A percentile compares a stretch with the other conserved stretches of the same genome.
phyloP scores from a whole-genome alignment of 345 rosid genomes.

The Cardiospermum halicacabum region DNA sequence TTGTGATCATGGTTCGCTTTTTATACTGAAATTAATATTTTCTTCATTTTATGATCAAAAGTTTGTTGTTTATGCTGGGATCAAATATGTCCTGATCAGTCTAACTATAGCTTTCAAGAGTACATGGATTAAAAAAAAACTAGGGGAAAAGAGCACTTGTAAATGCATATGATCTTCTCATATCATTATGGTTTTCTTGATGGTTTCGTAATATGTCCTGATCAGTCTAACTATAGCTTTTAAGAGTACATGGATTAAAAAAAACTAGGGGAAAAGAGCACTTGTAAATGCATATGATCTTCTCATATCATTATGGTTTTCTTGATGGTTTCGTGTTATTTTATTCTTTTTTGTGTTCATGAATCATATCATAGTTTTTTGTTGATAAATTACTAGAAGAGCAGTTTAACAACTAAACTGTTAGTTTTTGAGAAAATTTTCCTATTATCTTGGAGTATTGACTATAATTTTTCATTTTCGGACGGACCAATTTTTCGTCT shows the following conservation, averaged over 20 bases:
- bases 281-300: neutral
- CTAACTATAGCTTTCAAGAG: neutral
- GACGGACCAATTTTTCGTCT: neutral
- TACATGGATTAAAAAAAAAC: neutral
- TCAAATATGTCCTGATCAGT: neutral
- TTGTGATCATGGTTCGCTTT: neutral
- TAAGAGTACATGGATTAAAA: neutral
- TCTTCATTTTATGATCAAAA: neutral
- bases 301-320: neutral
- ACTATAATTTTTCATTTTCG: neutral
- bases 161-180: neutral
- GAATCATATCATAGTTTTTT: too few relatives aligned
- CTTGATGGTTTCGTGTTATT: neutral
- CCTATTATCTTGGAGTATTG: too few relatives aligned
- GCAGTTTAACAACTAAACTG: neutral
- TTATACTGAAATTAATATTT: neutral
- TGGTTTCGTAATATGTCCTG: neutral
- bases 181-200: neutral
- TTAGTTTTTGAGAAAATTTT: too few relatives aligned
- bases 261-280: too few relatives aligned
- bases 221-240: neutral
- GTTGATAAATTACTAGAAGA: neutral
- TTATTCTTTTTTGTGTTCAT: neutral
- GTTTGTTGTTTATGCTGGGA: neutral
- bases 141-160: too few relatives aligned